Base-by-base conservation (phyloP, 2,329 filamentous ascomycete genomes). In the Trichoderma semiorbis region DNA sequence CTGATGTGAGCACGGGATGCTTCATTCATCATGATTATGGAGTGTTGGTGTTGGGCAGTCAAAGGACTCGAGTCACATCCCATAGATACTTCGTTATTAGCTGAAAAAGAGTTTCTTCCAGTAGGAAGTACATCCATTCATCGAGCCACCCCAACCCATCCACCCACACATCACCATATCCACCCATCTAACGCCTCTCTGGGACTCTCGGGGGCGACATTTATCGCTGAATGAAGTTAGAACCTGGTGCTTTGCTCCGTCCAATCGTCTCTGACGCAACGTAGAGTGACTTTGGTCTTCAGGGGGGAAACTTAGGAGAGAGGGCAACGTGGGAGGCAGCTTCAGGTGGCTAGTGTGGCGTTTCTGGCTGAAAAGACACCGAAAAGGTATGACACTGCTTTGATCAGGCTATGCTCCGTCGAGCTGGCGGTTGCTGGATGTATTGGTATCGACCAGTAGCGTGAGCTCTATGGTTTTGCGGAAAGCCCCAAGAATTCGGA, bases 1-100 rank as follows among this genome's bases (percentile, higher is more conserved):
- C 67, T 69, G 57, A 69, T 30, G 67, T 69, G 67, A 69, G 67
- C 67, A 62, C 21, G 14, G 55, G 39, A 69, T 53, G 55, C 18
- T 53, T 62, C 39, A 69, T 14, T 8, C 57, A 24, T 24, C n/a
- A 60, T 14, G 47, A 24, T 36, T 43, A 62, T n/a, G n/a, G 57
- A 36, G 57, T 11, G 58, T 3, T 50, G 21, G 39, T 18, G 8
- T 16, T 53, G 47, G 28, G 2, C 39, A 28, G 30, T 43, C 55
- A n/a, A 62, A n/a, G 12, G 7, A 53, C 28, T 26, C 18, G 21
- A 36, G 57, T 32, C 26, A 24, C 21, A 8, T 36, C 18, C n/a
- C 5, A 14, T n/a, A 50, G 36, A 60, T 47, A 47, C 30, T 21
- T n/a, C 2, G n/a, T 34, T 12, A 36, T 26, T 62, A 62, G 57